A percentile compares a stretch with the other conserved stretches of the same genome.
These are phyloP conservation scores for Bondarzewia mesenterica DNA, from an alignment of 1,284 basidiomycete genomes.

Conservation along the genomic window DNA sequence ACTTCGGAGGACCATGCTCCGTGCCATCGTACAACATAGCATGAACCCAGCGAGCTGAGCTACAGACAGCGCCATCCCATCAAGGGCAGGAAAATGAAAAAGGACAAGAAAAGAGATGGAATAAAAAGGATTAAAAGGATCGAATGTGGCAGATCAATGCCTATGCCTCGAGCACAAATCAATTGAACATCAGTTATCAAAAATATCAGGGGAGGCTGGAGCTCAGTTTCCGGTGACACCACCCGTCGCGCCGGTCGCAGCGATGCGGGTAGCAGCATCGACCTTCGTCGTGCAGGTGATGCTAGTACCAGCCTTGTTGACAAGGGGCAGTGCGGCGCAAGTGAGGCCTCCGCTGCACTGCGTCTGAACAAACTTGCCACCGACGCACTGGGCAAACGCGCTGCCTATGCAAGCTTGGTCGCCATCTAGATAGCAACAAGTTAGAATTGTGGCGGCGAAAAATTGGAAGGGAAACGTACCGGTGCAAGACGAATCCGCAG, in stretches of 20 bases:
- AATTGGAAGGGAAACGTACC: slow-evolving; percentile 13
- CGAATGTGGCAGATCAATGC: not conserved
- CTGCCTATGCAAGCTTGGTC: slow-evolving; percentile 28
- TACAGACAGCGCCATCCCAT: too few relatives aligned
- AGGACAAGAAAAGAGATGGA: too few relatives aligned
- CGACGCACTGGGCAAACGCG: slow-evolving; percentile 35
- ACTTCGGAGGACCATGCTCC: too few relatives aligned
- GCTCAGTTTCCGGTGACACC: slow-evolving; percentile 21
- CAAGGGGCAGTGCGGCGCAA: slow-evolving; percentile 52
- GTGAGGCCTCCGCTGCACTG: slow-evolving; percentile 30
- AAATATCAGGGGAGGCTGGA: not conserved
- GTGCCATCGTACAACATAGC: too few relatives aligned
- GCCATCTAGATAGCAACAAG: slow-evolving; percentile 23
- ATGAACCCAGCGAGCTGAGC: too few relatives aligned
- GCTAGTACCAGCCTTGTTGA: slow-evolving; percentile 47
- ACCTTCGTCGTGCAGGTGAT: slow-evolving; percentile 44
- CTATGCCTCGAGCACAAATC: not conserved
- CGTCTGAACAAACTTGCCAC: slow-evolving; percentile 32
- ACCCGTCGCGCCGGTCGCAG: slow-evolving; percentile 39
- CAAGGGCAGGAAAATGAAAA: too few relatives aligned
- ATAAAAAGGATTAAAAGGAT: too few relatives aligned
- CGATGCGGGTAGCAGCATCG: slow-evolving; percentile 46
- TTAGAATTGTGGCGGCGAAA: not conserved
- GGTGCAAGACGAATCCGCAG: slow-evolving; percentile 30
- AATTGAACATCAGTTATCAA: not conserved